Conservation (phyloP, 2,329 filamentous ascomycete species). For the Fusarium virguliforme region DNA sequence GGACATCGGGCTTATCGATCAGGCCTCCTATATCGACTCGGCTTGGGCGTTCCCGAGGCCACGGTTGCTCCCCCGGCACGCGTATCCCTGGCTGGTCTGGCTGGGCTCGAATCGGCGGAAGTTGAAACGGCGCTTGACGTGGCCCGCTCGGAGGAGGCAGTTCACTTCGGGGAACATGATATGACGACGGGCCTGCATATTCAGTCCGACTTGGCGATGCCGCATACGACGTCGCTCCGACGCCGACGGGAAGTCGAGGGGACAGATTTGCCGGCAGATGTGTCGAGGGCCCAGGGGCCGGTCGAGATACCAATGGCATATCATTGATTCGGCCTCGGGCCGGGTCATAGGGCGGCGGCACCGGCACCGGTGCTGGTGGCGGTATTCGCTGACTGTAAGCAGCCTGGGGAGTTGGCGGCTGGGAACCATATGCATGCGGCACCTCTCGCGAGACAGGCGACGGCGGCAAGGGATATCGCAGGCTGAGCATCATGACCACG, state of each 20-base stretch:
- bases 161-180: slow-evolving; percentile 71
- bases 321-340: slow-evolving; percentile 61
- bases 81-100: slow-evolving; percentile 49
- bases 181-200: slow-evolving; percentile 64
- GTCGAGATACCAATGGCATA: slow-evolving; percentile 45
- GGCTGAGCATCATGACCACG: slow-evolving; percentile 67
- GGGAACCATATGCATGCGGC: slow-evolving; percentile 61
- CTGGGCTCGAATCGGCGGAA: slow-evolving; percentile 65
- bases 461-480: slow-evolving; percentile 61
- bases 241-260: slow-evolving; percentile 23
- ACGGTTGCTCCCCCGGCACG: slow-evolving; percentile 47
- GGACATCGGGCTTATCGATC: slow-evolving; percentile 70
- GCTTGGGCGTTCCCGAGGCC: slow-evolving; percentile 65
- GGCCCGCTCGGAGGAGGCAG: slow-evolving; percentile 56
- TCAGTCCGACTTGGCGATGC: slow-evolving; percentile 63
- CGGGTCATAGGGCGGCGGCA: slow-evolving; percentile 65
- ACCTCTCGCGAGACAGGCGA: slow-evolving; percentile 63
- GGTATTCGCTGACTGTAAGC: slow-evolving; percentile 63
- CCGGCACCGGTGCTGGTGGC: slow-evolving; percentile 24
- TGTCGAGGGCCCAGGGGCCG: slow-evolving; percentile 49
- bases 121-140: slow-evolving; percentile 59
- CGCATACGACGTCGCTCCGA: slow-evolving; percentile 57
- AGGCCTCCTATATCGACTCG: slow-evolving; percentile 75
- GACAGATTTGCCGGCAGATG: slow-evolving; percentile 56
- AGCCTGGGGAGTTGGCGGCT: slow-evolving; percentile 51